A percentile compares a stretch with the other conserved stretches of the same genome.
These are phyloP conservation scores for Porogramme epimiltina DNA, from an alignment of 1,284 basidiomycete genomes.

Conservation along the genomic window DNA sequence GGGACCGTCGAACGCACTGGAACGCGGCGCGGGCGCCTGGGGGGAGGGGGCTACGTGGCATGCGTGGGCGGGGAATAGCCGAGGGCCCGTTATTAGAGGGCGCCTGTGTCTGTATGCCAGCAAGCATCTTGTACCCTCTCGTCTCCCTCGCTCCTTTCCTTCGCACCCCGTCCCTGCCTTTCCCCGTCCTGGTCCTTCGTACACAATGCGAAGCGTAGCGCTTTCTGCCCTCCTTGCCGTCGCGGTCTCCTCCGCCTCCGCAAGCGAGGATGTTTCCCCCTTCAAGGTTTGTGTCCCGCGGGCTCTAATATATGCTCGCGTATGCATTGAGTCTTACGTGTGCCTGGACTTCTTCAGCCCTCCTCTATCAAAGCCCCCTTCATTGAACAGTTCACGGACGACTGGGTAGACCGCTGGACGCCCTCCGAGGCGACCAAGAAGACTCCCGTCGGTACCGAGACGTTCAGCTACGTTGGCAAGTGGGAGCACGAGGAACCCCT, in stretches of 20 bases:
- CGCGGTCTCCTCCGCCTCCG: slow-evolving; percentile 61
- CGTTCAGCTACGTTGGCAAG: slow-evolving; percentile 95
- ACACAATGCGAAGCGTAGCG: slow-evolving; percentile 81
- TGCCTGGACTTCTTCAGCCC: slow-evolving; percentile 51
- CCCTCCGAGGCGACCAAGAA: slow-evolving; percentile 97
- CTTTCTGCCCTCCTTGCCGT: slow-evolving; percentile 70
- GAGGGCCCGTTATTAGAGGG: slow-evolving; percentile 37
- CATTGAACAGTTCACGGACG: slow-evolving; percentile 95
- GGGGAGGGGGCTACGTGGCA: slow-evolving; percentile 49
- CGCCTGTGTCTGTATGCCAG: slow-evolving; percentile 18
- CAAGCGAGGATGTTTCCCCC: slow-evolving; percentile 49
- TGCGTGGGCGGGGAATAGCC: slow-evolving; percentile 25
- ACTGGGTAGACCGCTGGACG: slow-evolving; percentile 93
- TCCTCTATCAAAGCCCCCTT: slow-evolving; percentile 90
- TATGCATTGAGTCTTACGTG: slow-evolving; percentile 9
- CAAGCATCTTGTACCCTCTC: slow-evolving; percentile 23
- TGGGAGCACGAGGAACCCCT: slow-evolving; percentile 95
- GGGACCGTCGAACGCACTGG: slow-evolving; percentile 34
- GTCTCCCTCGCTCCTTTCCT: slow-evolving; percentile 26
- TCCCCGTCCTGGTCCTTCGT: slow-evolving; percentile 65
- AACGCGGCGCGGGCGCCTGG: slow-evolving; percentile 17
- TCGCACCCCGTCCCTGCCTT: slow-evolving; percentile 39
- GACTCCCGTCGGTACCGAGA: slow-evolving; percentile 91
- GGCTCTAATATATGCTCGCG: not conserved
- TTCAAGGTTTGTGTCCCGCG: slow-evolving; percentile 56